Conservation (phyloP, 1,284 basidiomycete species). For the Cutaneotrichosporon daszewskae region DNA sequence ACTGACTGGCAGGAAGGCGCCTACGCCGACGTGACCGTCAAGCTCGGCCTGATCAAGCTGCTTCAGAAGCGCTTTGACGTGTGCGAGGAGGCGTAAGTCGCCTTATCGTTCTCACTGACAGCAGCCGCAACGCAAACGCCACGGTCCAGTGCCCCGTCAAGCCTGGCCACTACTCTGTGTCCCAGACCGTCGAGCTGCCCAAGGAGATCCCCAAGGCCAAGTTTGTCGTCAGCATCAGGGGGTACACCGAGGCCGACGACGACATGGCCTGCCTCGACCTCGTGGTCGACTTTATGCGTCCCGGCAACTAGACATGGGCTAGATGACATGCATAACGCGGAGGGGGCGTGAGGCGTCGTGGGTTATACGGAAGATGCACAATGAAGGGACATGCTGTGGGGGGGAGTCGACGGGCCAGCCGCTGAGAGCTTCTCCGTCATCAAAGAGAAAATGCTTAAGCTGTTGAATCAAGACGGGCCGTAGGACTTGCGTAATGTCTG, state of each 20-base stretch:
- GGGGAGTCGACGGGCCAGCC: no score
- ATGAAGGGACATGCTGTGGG: no score
- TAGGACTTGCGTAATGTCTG: no score
- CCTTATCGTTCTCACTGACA: not conserved
- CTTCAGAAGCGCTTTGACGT: slow-evolving; percentile 75
- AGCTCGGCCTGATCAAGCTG: slow-evolving; percentile 80
- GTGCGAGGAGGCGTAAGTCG: slow-evolving; percentile 83
- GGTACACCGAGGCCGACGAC: slow-evolving; percentile 70
- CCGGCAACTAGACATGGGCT: not conserved
- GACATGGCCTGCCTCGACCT: slow-evolving; percentile 76
- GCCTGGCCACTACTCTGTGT: slow-evolving; percentile 62
- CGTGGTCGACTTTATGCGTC: slow-evolving; percentile 55
- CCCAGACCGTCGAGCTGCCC: slow-evolving; percentile 74
- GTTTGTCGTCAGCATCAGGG: slow-evolving; percentile 68
- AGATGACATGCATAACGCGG: no score
- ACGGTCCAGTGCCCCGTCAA: slow-evolving; percentile 53
- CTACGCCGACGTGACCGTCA: slow-evolving; percentile 77
- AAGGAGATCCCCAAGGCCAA: slow-evolving; percentile 87
- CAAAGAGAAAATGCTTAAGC: no score
- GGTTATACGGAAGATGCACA: no score
- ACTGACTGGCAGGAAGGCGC: slow-evolving; percentile 66
- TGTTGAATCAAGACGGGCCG: no score
- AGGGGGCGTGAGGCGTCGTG: no score
- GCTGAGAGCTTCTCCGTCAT: no score
- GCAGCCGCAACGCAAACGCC: slow-evolving; percentile 35